Conservation (phyloP, 495 filamentous ascomycete genomes). For the Polyplosphaeria fusca region DNA sequence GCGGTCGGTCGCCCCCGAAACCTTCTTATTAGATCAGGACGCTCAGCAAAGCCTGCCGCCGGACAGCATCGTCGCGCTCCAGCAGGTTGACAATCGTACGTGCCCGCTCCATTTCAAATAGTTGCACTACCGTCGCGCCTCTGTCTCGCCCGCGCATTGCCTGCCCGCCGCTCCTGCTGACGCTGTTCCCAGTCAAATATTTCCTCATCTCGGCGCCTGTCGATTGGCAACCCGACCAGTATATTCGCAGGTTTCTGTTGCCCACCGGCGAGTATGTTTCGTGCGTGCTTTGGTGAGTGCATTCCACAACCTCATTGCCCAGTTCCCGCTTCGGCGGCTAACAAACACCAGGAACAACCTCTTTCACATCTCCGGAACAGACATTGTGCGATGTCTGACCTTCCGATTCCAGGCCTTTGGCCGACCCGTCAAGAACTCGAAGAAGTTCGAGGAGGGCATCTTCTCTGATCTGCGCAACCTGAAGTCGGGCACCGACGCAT, state of each 20-base stretch:
- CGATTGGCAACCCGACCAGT: slow-evolving; percentile 95
- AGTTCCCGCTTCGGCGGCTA: slow-evolving; percentile 21
- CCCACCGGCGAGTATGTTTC: slow-evolving; percentile 98
- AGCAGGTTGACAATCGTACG: slow-evolving; percentile 98
- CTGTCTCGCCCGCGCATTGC: slow-evolving; percentile 14
- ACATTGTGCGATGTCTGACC: slow-evolving; percentile 96
- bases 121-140: slow-evolving; percentile 14
- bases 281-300: slow-evolving; percentile 83
- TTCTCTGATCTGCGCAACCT: slow-evolving; percentile 98
- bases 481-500: slow-evolving; percentile 98
- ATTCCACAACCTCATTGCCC: slow-evolving; percentile 22
- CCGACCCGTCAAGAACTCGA: slow-evolving; percentile 97
- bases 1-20: slow-evolving; percentile 64
- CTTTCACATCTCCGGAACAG: slow-evolving; percentile 97
- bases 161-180: slow-evolving; percentile 32
- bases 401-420: slow-evolving; percentile 99
- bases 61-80: slow-evolving; percentile 93
- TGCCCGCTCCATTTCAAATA: slow-evolving; percentile 34
- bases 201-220: slow-evolving; percentile 98
- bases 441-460: slow-evolving; percentile 99
- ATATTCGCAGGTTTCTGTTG: slow-evolving; percentile 90
- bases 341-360: slow-evolving; percentile 78
- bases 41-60: slow-evolving; percentile 94
- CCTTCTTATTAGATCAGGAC: slow-evolving; percentile 94
- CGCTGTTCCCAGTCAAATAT: slow-evolving; percentile 78